These are phyloP conservation scores for Psilocybe subaeruginosa DNA, from an alignment of 768 basidiomycete genomes.

Conservation along the genomic window DNA sequence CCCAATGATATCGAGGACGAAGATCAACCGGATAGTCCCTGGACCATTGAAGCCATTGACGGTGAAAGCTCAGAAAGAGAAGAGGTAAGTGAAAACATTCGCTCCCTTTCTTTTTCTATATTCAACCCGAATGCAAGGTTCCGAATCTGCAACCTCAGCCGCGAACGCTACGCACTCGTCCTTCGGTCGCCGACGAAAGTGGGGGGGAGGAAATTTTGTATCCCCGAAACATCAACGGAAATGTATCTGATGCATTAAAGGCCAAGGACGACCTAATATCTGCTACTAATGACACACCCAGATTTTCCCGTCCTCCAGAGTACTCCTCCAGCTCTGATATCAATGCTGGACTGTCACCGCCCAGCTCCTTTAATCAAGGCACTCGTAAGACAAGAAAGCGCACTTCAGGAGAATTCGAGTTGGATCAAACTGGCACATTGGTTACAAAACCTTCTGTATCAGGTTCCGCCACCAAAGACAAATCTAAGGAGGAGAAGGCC, in stretches of 20 bases:
- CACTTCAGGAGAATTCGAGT: constrained; percentile 81
- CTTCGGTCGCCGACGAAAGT: constrained; percentile 80
- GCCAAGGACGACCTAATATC: constrained; percentile 27
- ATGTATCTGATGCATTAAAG: constrained; percentile 34
- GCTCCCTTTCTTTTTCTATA: constrained; percentile 8
- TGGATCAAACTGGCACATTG: constrained; percentile 69
- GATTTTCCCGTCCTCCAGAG: constrained; percentile 32
- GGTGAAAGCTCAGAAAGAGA: constrained; percentile 74
- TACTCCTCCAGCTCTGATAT: constrained; percentile 29
- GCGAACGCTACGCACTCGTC: constrained; percentile 57
- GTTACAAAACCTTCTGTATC: constrained; percentile 50
- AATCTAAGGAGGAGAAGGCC: constrained; percentile 55
- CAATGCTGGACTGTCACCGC: constrained; percentile 50
- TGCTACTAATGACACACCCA: constrained; percentile 29
- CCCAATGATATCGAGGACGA: constrained; percentile 47
- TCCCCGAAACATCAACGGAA: constrained; percentile 57
- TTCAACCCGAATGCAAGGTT: constrained; percentile 32
- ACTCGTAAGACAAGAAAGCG: constrained; percentile 69
- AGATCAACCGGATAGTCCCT: constrained; percentile 77
- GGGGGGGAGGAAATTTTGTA: constrained; percentile 91
- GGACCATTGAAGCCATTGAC: constrained; percentile 88
- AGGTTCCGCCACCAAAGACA: constrained; percentile 41
- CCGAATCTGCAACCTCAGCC: constrained; percentile 47
- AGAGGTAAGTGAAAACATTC: constrained; percentile 49
- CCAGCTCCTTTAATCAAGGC: constrained; percentile 61